Conservation (phyloP, 768 basidiomycete genomes). For the Mycena maculata region DNA sequence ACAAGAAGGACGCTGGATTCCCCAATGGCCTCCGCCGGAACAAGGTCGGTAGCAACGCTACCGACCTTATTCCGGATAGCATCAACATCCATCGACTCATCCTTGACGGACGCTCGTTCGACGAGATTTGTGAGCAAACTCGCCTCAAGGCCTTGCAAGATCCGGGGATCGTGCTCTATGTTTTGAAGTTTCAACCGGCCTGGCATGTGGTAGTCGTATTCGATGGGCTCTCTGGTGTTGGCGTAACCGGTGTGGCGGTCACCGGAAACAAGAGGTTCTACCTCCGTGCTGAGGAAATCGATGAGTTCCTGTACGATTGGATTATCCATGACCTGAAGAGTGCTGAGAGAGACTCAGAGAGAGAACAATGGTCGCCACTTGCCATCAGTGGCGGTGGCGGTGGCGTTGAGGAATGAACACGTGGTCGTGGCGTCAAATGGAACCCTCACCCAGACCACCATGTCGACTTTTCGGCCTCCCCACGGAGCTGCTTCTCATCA, state of each 20-base stretch:
- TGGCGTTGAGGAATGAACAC: not conserved
- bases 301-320: not conserved
- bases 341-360: not conserved
- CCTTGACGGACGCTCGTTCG: not conserved
- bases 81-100: not conserved
- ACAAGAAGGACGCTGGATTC: not conserved
- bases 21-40: not conserved
- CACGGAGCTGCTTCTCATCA: slow-evolving; percentile 16
- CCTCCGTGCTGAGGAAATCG: not conserved
- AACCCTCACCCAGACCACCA: not conserved
- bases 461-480: not conserved
- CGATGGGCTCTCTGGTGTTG: slow-evolving; percentile 1
- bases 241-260: not conserved
- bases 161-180: not conserved
- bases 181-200: not conserved
- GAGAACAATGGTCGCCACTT: not conserved
- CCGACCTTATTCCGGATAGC: not conserved
- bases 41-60: not conserved
- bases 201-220: slow-evolving; percentile 27
- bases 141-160: not conserved
- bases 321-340: not conserved
- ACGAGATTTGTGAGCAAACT: not conserved
- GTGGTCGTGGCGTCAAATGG: not conserved
- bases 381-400: not conserved
- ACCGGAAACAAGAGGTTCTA: not conserved